phyloP scores from a whole-genome alignment of 2,329 filamentous ascomycete species.

The Teratosphaeria viscida region DNA sequence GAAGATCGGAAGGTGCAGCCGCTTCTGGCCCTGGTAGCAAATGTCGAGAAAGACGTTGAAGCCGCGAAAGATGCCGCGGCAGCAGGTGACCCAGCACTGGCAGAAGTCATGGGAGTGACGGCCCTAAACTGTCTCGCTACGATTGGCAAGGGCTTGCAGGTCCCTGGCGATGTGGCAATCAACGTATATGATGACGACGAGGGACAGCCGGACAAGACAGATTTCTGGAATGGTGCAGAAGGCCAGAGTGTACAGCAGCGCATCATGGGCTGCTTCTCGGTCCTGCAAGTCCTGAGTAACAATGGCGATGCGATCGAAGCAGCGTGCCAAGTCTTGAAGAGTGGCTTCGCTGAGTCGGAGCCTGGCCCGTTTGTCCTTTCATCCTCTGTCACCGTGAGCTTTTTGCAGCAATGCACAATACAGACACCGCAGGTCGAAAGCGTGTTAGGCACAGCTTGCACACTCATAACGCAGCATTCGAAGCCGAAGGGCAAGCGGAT shows the following conservation, averaged over 20 bases:
- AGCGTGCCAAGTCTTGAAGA: constrained; percentile 59
- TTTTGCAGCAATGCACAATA: constrained; percentile 45
- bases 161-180: constrained; percentile 54
- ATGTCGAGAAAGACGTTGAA: constrained; percentile 54
- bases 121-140: constrained; percentile 58
- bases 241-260: constrained; percentile 42
- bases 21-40: constrained; percentile 48
- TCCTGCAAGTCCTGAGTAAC: constrained; percentile 44
- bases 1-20: constrained; percentile 45
- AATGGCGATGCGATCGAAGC: constrained; percentile 61
- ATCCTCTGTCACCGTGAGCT: constrained; percentile 51
- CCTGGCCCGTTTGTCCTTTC: constrained; percentile 70
- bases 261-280: constrained; percentile 42
- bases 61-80: constrained; percentile 22
- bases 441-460: constrained; percentile 61
- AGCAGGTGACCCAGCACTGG: constrained; percentile 29
- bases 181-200: constrained; percentile 50
- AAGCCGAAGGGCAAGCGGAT: constrained; percentile 30
- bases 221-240: constrained; percentile 40
- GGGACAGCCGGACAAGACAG: constrained; percentile 16
- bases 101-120: constrained; percentile 36
- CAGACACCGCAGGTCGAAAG: constrained; percentile 57
- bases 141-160: constrained; percentile 63
- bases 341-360: constrained; percentile 64
- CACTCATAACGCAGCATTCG: constrained; percentile 45